Evolutionary conservation across 208 protist species (phyloP), one percentile per base, ranked within the genome.

Genomic region (Trypanosoma cruzi): DNA sequence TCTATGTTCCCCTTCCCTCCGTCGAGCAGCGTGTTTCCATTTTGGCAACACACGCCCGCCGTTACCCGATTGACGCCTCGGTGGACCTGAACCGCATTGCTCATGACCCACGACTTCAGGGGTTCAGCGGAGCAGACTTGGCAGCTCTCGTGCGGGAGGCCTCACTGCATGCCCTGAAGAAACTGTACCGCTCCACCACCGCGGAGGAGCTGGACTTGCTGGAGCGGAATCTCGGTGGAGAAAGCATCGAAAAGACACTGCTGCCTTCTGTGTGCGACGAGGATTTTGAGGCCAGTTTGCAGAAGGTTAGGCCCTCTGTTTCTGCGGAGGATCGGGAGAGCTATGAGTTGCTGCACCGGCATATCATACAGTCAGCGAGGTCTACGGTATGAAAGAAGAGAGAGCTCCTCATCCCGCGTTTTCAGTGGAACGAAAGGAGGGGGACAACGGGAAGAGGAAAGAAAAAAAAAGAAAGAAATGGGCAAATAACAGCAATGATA

Each of bases 1-100:
- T 99, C 0, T 99, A 98, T 70, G 97, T 99, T 5, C 94, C 96
- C 4, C 87, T 99, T 10, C 98, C 98, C 3, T 87, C 73, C 8
- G 53, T 80, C 18, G 29, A 64, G 68, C 94, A 97, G 75, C 86
- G 97, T 18, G 78, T 67, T 52, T 86, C 90, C n/a, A 98, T 99
- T 24, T 67, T 99, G 48, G 62, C 70, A 24, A 97, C 96, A 2
- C 86, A 98, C 70, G 80, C 89, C 20, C 88, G 96, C 58, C 86
- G 92, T 36, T 96, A 96, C 59, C 97, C 98, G 8, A 71, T 98
- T 48, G 83, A 78, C 37, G 49, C 71, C 0, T 79, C 78, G 48
- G 82, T 99, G 36, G 72, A 97, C 71, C 61, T 99, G 8, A 49
- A 78, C 4, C 50, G 44, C 4, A 81, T 99, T 44, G 98, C 88